These are phyloP conservation scores for Rhynchosporium secalis DNA, from an alignment of 2,329 filamentous ascomycete species.

Conservation along the genomic window DNA sequence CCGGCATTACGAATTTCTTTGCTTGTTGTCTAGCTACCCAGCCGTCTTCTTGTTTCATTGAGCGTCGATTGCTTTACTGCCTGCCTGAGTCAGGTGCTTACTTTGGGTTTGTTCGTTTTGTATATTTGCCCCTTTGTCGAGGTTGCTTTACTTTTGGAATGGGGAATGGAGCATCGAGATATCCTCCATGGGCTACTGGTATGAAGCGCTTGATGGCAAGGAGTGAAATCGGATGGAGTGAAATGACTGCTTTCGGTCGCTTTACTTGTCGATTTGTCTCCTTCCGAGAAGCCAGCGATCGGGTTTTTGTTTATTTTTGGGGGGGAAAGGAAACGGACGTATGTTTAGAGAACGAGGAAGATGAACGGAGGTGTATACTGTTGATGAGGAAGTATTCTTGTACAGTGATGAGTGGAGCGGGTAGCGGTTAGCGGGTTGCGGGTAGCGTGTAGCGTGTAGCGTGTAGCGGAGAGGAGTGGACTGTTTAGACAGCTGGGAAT, in stretches of 20 bases:
- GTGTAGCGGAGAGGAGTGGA: no score
- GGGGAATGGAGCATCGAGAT: no score
- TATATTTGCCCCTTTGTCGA: neutral
- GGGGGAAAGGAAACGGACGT: no score
- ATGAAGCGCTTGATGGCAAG: neutral
- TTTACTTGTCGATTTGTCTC: slow-evolving; percentile 1
- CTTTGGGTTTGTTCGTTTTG: neutral
- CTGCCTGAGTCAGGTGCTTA: neutral
- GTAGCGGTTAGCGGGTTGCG: no score
- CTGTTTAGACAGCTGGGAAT: no score
- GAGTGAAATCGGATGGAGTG: neutral
- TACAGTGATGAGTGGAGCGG: no score
- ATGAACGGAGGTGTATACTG: neutral
- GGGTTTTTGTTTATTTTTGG: no score
- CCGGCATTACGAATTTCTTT: slow-evolving; percentile 10
- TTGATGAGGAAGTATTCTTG: neutral
- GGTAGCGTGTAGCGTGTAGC: no score
- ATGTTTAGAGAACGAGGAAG: neutral
- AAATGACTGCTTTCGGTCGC: neutral
- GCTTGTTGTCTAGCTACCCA: slow-evolving; percentile 11
- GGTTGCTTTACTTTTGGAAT: no score
- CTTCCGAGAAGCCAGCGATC: neutral
- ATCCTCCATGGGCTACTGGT: neutral
- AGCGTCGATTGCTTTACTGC: neutral
- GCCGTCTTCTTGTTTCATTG: neutral